These are phyloP conservation scores for Colletotrichum phormii DNA, from an alignment of 2,329 filamentous ascomycete genomes.

Conservation along the genomic window DNA sequence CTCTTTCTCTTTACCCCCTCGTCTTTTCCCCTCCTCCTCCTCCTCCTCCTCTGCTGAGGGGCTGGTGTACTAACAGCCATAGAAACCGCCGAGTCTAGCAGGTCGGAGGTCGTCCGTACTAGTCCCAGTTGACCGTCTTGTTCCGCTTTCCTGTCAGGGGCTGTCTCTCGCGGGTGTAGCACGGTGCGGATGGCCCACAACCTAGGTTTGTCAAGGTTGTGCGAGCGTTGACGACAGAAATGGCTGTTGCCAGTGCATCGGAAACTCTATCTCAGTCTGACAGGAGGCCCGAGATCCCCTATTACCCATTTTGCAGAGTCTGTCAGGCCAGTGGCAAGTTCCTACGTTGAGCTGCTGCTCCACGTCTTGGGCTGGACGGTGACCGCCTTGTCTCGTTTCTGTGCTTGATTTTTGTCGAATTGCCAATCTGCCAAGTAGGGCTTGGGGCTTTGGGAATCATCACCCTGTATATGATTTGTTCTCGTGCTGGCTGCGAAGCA, in stretches of 20 bases:
- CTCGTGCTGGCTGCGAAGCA: slow-evolving; percentile 2
- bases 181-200: slow-evolving; percentile 14
- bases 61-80: slow-evolving; percentile 30
- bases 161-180: slow-evolving; percentile 1
- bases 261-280: slow-evolving; percentile 32
- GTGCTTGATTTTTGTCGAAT: slow-evolving; percentile 31
- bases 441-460: slow-evolving; percentile 12
- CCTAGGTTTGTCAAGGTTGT: slow-evolving; percentile 22
- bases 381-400: slow-evolving; percentile 26
- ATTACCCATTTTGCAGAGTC: neutral
- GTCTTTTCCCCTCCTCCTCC: slow-evolving; percentile 7
- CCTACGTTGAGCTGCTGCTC: neutral
- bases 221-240: slow-evolving; percentile 20
- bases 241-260: slow-evolving; percentile 33
- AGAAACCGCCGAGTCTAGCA: slow-evolving; percentile 32
- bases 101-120: slow-evolving; percentile 36
- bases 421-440: slow-evolving; percentile 28
- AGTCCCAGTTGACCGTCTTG: slow-evolving; percentile 28
- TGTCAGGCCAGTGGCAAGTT: neutral
- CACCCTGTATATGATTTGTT: slow-evolving; percentile 17
- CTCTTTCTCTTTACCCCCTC: neutral
- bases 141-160: slow-evolving; percentile 34
- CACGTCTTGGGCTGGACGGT: neutral
- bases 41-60: slow-evolving; percentile 24
- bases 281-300: slow-evolving; percentile 26